phyloP scores from a whole-genome alignment of 495 filamentous ascomycete species.

The Podospora pseudoanserina region DNA sequence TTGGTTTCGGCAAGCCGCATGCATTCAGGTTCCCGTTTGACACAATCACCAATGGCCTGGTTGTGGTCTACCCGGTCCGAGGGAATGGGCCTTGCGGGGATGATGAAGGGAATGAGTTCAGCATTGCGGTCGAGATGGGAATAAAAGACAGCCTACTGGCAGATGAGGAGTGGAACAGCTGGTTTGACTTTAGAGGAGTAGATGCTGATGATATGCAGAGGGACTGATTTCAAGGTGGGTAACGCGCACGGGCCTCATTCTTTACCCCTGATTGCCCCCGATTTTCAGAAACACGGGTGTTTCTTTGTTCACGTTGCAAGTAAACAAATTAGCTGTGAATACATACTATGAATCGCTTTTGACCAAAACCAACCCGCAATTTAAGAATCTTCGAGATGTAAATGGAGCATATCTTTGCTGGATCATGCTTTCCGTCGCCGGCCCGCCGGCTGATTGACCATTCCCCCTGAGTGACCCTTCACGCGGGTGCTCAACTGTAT shows the following conservation, averaged over 20 bases:
- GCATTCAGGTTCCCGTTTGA: constrained; percentile 31
- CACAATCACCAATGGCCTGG: constrained; percentile 27
- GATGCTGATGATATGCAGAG: constrained; percentile 3
- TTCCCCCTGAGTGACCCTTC: no score
- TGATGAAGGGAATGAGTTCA: constrained; percentile 45
- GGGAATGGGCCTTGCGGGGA: constrained; percentile 25
- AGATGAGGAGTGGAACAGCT: constrained; percentile 39
- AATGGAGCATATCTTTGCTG: no score
- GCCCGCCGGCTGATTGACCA: no score
- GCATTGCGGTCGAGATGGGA: constrained; percentile 39
- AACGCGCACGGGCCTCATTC: neutral
- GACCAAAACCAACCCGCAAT: no score
- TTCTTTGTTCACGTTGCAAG: no score
- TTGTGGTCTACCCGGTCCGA: constrained; percentile 32
- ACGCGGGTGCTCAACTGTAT: no score
- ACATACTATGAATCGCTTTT: no score
- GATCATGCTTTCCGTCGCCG: no score
- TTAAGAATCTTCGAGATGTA: no score
- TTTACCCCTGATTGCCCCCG: neutral
- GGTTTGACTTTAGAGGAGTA: constrained; percentile 43
- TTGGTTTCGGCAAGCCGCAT: constrained; percentile 30
- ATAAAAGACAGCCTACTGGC: constrained; percentile 32
- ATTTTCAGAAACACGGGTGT: no score
- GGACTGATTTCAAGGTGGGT: neutral
- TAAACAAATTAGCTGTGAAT: no score